These are phyloP conservation scores for Podila clonocystis DNA, from an alignment of 192 early-diverging fungal genomes.

Conservation along the genomic window DNA sequence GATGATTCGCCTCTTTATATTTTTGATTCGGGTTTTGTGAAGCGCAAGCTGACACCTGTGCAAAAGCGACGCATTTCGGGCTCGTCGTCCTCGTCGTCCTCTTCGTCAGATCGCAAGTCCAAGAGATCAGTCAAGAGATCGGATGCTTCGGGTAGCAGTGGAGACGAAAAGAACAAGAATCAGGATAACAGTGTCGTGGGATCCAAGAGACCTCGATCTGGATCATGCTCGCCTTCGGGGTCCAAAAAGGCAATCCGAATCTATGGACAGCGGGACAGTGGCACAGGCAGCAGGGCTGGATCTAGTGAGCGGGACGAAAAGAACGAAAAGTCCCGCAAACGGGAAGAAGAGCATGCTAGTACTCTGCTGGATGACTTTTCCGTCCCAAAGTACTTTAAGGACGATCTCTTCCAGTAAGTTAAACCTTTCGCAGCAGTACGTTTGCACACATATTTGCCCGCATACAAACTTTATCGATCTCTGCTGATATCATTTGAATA, in stretches of 20 bases:
- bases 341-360: conserved; percentile 42
- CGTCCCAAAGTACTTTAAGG: conserved; percentile 75
- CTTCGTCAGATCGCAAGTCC: conserved; percentile 8
- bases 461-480: background rate
- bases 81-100: conserved; percentile 22
- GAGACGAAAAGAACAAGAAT: background rate
- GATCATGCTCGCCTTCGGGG: conserved; percentile 23
- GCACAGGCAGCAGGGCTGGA: background rate
- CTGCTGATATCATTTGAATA: background rate
- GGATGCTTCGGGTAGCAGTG: conserved; percentile 6
- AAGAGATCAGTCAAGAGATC: background rate
- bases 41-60: conserved; percentile 36
- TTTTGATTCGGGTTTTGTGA: conserved; percentile 78
- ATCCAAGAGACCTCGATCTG: conserved; percentile 28
- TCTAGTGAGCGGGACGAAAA: background rate
- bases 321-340: conserved; percentile 10
- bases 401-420: conserved; percentile 73
- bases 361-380: conserved; percentile 69
- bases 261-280: conserved; percentile 26
- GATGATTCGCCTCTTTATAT: conserved; percentile 87
- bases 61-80: conserved; percentile 42
- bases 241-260: conserved; percentile 32
- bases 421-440: background rate
- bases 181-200: conserved; percentile 2
- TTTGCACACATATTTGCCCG: background rate